Evolutionary conservation across 805 yeast genomes (phyloP), one percentile per base, ranked within the genome.

Genomic region (Hanseniaspora jakobsenii): DNA sequence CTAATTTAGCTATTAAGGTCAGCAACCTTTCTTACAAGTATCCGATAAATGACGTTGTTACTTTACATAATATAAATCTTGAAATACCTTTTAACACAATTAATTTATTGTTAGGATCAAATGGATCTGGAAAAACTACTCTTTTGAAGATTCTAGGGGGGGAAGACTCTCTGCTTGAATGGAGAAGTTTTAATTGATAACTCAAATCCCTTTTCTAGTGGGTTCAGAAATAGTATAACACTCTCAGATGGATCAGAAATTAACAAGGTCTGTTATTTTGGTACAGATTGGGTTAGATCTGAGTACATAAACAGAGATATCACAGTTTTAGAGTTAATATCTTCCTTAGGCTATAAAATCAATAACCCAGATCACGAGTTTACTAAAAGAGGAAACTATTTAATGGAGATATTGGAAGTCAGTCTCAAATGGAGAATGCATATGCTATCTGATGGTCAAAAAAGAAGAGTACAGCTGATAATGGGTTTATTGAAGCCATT

Each of bases 81-180:
- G 52, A 65, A 10, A 69, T 91, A 17, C 76, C 78, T 1, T 74
- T 81, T 70, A 77, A 81, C 6, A 73, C 89, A 1, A 71, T 95
- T 48, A 75, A 87, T 9, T 65, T 91, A 28, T 61, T 91, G 6
- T 70, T 91, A 19, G 98, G 98, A 0, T 94, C 97, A 10, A 87
- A 87, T 54, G 98, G 98, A 16, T 97, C 98, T 1, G 97, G 98
- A 4, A 91, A 91, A 60, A 83, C 95, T 1, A 91, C 98, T 0
- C 60, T 91, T 34, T 67, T 91, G 50, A 75, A 77, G 57, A 72
- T 91, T 14, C 65, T 91, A 16, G 94, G 96, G 0, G 98, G n/a
- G 98, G 3, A 89, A 89, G 55, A 85, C 91, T 6, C 69, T 91
- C 48, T 79, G 93, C 49, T 74, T 77, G 47, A 66, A 72, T 13